These are phyloP conservation scores for Fusarium nelsonii DNA, from an alignment of 2,329 filamentous ascomycete species.

Conservation along the genomic window DNA sequence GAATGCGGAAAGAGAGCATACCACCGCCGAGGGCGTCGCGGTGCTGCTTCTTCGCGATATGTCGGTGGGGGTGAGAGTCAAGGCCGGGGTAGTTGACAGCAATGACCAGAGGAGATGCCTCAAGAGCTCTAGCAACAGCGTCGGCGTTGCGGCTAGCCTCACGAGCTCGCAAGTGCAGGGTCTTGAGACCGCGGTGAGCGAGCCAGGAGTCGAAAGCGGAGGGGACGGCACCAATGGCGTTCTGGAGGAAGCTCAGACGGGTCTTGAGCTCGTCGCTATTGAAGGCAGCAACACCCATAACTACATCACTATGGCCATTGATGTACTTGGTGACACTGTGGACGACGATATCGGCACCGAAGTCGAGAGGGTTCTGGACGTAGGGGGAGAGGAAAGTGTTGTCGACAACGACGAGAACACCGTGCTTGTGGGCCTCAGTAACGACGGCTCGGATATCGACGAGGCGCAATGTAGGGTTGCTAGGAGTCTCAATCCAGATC, in stretches of 20 bases:
- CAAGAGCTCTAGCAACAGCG: conserved; percentile 79
- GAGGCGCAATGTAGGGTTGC: conserved; percentile 91
- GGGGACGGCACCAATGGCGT: conserved; percentile 95
- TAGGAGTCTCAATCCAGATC: conserved; percentile 95
- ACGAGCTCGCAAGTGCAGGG: conserved; percentile 89
- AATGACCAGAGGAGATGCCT: conserved; percentile 83
- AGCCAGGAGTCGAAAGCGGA: conserved; percentile 98
- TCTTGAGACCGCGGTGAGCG: conserved; percentile 96
- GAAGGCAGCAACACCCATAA: conserved; percentile 97
- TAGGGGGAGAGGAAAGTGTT: conserved; percentile 99
- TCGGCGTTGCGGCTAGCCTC: conserved; percentile 87
- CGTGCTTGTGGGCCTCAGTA: conserved; percentile 84
- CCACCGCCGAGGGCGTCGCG: conserved; percentile 94
- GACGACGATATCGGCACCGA: conserved; percentile 95
- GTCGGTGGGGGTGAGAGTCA: conserved; percentile 85
- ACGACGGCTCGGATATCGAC: conserved; percentile 93
- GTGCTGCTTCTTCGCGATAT: conserved; percentile 90
- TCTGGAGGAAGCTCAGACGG: conserved; percentile 90
- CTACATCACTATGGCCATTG: conserved; percentile 95
- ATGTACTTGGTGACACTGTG: conserved; percentile 99
- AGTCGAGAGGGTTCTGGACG: conserved; percentile 94
- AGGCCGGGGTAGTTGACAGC: conserved; percentile 96
- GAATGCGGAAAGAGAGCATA: conserved; percentile 97
- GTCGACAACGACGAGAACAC: conserved; percentile 96
- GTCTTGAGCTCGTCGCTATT: conserved; percentile 84